Evolutionary conservation across 345 rosid species (phyloP), one percentile per base, ranked within the genome.

Genomic region (Acer campestre): DNA sequence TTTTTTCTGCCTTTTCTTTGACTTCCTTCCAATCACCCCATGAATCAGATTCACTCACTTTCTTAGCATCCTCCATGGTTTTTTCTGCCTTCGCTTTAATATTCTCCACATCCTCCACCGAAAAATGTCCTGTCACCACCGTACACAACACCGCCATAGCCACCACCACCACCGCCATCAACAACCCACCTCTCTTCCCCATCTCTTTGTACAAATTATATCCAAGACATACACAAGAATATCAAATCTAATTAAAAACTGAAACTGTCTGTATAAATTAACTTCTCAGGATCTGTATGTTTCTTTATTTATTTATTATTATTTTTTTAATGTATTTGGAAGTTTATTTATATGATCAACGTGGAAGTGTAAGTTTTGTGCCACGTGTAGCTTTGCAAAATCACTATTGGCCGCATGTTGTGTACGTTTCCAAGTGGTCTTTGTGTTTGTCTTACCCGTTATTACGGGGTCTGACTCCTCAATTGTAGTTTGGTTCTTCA

Each of bases 101-200:
- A 35, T 35, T 6, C 38, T 35, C 38, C 38, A 35, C 5, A 35
- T 35, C 6, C 38, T 35, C 38, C 38, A 35, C 5, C 38, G 38
- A 35, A 35, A 35, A 35, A 35, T 35, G 7, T 35, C 46, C 46
- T 8, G 46, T 8, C 46, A 42, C 81, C 76, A 68, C 49, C 51
- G 83, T 75, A 6, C 66, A 61, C 73, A 61, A 77, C 77, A 78
- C 79, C 62, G 35, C 31, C 31, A 61, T 79, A 10, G 65, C 71
- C n/a, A 79, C 42, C 71, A 49, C 25, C 29, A 65, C 7, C 74
- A 74, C 59, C 85, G 69, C 22, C 77, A 62, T 12, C 73, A 76
- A 42, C 61, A 58, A 44, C 79, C 1, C 70, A 62, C 16, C 66
- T 46, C 49, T 55, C 75, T 72, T 86, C 79, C 58, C 83, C 86